Conservation (phyloP, 2,329 filamentous ascomycete species). For the Coniosporium tulheliwenetii region DNA sequence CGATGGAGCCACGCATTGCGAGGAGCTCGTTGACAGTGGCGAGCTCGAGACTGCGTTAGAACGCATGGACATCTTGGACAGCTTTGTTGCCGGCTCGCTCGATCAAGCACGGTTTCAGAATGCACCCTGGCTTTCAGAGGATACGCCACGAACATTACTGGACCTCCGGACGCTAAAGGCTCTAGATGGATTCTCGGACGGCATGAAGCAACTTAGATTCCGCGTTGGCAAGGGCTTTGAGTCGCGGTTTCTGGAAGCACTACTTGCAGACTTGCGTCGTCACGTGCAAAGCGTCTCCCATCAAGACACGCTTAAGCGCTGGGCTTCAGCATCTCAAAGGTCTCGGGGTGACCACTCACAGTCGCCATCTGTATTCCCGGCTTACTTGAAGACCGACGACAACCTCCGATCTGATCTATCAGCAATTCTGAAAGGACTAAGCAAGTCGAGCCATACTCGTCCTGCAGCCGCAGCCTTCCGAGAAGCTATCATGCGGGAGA, state of each 20-base stretch:
- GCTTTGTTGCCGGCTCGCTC: constrained; percentile 59
- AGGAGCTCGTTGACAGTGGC: constrained; percentile 68
- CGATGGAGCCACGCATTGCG: constrained; percentile 57
- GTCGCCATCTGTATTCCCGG: constrained; percentile 54
- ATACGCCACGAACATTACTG: constrained; percentile 19
- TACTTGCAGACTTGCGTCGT: constrained; percentile 65
- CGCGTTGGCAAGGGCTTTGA: constrained; percentile 83
- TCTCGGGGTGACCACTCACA: constrained; percentile 51
- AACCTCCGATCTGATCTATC: constrained; percentile 55
- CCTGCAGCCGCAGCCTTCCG: constrained; percentile 73
- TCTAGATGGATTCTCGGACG: constrained; percentile 62
- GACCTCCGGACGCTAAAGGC: constrained; percentile 67
- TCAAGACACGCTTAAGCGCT: constrained; percentile 64
- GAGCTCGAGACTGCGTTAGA: constrained; percentile 68
- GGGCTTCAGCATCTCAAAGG: constrained; percentile 64
- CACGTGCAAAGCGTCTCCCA: constrained; percentile 61
- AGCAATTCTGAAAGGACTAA: constrained; percentile 61
- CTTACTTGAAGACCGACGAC: constrained; percentile 61
- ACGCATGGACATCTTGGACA: constrained; percentile 62
- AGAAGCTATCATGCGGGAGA: constrained; percentile 69
- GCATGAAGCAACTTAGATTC: constrained; percentile 59
- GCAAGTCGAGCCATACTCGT: constrained; percentile 63
- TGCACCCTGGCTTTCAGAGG: constrained; percentile 13
- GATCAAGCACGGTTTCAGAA: constrained; percentile 20
- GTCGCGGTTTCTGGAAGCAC: constrained; percentile 56